Percentiles rank a stretch among this genome's conserved stretches.
phyloP scores from a whole-genome alignment of 1,284 basidiomycete species.

The Puccinia hordei region DNA sequence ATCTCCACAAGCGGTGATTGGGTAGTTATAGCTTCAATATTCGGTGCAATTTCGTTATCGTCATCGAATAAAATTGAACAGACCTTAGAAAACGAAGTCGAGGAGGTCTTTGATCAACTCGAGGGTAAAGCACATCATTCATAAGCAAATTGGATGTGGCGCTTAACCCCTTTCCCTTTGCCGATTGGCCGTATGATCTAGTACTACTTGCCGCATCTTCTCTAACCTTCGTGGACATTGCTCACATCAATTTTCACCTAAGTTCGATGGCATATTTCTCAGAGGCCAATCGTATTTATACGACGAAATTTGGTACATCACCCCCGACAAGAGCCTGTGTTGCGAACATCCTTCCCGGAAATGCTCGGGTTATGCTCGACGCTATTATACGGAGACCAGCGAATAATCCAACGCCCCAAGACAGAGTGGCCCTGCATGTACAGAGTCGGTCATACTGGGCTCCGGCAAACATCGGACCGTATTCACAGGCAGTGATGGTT shows the following conservation, averaged over 20 bases:
- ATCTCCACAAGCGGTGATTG: conserved; percentile 14
- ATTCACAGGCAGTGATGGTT: conserved; percentile 86
- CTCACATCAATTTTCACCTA: conserved; percentile 81
- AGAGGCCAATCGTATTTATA: conserved; percentile 75
- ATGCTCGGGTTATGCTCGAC: conserved; percentile 71
- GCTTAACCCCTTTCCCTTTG: neutral
- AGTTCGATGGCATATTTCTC: conserved; percentile 77
- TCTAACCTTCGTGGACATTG: conserved; percentile 67
- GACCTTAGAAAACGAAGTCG: conserved; percentile 64
- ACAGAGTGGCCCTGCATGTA: conserved; percentile 78
- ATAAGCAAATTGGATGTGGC: neutral
- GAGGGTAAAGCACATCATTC: conserved; percentile 54
- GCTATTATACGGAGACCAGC: conserved; percentile 67
- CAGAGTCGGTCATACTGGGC: conserved; percentile 98
- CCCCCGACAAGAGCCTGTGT: conserved; percentile 93
- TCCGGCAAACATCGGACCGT: conserved; percentile 97
- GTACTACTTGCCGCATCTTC: conserved; percentile 65
- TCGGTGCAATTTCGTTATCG: conserved; percentile 28
- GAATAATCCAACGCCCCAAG: conserved; percentile 55
- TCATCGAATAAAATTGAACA: conserved; percentile 61
- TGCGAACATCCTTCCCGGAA: conserved; percentile 69
- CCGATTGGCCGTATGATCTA: neutral
- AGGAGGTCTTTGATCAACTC: conserved; percentile 65
- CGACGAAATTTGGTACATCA: conserved; percentile 79
- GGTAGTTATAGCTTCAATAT: conserved; percentile 36